Base-by-base conservation (phyloP, 2,329 filamentous ascomycete genomes). In the Aspergillus jensenii region DNA sequence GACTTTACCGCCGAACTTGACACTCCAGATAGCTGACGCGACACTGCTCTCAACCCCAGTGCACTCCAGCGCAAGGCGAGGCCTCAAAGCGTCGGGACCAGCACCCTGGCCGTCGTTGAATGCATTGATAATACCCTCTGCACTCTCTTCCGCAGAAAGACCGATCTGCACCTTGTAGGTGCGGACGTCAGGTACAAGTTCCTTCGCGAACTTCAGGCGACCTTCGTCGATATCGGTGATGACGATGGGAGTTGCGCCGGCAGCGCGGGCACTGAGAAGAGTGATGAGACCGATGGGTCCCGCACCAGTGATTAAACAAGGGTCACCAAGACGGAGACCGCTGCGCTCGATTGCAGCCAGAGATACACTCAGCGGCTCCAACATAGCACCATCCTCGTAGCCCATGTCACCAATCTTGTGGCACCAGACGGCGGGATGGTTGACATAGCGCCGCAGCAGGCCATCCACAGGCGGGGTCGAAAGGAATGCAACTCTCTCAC, bases 1-100 rank as follows among this genome's bases (percentile, higher is more conserved):
- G 54, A 98, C 93, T 78, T 96, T 96, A 68, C 95, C 93, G 64
- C 93, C 95, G 70, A 98, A 98, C 79, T 93, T 96, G 73, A 90
- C 86, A 9, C 90, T 88, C 84, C 93, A 95, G 73, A 97, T 93
- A 53, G 92, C 91, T 27, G 90, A 83, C 6, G 87, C 86, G 69
- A 98, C 90, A 74, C 89, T 93, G 78, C 87, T 91, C 81, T 97
- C 93, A 15, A 96, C 91, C 51, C 95, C 95, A 0, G 95, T 98
- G 81, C 93, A 98, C 78, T 98, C 93, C 77, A 98, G 84, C 12
- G 87, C 88, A 53, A 96, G 80, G 17, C 87, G 84, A 0, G 93
- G 92, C 78, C 96, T 90, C 65, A 93, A 80, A 25, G 90, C 90
- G 35, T 71, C 68, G 2, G 67, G 62, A 4, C 67, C 67, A 50